Conservation (phyloP, 208 protist genomes). For the Entamoeba invadens region DNA sequence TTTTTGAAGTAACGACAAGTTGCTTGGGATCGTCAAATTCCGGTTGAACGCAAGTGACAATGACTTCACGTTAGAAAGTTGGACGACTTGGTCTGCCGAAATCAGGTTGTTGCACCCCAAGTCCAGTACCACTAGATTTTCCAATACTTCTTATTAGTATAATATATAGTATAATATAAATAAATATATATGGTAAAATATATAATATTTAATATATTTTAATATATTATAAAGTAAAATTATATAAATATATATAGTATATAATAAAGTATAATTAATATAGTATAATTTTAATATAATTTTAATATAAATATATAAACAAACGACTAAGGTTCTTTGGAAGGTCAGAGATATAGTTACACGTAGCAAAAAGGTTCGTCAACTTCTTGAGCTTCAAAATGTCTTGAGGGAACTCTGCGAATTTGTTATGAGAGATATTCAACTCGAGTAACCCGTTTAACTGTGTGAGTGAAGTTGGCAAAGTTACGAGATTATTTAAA, state of each 20-base stretch:
- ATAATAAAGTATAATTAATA: no score
- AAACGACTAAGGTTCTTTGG: neutral
- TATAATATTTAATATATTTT: no score
- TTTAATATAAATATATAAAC: no score
- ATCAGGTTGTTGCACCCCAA: neutral
- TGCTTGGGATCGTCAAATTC: neutral
- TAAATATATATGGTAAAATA: no score
- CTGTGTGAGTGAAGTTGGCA: neutral
- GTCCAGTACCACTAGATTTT: neutral
- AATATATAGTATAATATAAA: no score
- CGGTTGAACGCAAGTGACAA: neutral
- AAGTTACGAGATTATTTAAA: neutral
- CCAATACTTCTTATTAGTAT: no score
- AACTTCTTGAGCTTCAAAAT: neutral
- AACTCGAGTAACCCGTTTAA: neutral
- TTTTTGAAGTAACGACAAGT: neutral
- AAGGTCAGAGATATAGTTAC: neutral
- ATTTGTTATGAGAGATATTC: neutral
- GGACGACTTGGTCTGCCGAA: neutral
- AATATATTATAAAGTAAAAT: no score
- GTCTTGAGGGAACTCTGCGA: neutral
- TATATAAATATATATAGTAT: no score
- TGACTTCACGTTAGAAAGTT: neutral
- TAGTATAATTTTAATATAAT: no score
- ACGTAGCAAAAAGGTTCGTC: neutral